Conservation (phyloP, 768 basidiomycete species). For the Leccinum subgranulosum region DNA sequence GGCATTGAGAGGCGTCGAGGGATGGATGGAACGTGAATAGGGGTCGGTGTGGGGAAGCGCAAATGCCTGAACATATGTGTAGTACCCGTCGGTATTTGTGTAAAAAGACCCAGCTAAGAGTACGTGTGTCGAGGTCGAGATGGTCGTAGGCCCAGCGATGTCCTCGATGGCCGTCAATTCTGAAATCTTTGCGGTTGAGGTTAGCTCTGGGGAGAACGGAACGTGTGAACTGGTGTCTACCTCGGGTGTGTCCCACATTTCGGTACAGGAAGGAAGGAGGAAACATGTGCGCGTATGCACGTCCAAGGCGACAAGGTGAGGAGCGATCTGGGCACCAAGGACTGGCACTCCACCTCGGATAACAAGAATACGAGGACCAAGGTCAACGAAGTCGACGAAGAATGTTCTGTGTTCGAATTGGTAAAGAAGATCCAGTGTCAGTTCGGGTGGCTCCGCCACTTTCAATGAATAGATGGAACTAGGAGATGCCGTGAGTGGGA, state of each 20-base stretch:
- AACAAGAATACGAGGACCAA: conserved; percentile 17
- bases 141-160: not conserved
- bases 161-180: not conserved
- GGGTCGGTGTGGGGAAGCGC: conserved; percentile 1
- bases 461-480: conserved; percentile 13
- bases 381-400: not conserved
- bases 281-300: conserved; percentile 10
- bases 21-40: not conserved
- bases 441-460: not conserved
- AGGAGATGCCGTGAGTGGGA: not conserved
- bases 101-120: conserved; percentile 8
- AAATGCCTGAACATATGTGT: conserved; percentile 13
- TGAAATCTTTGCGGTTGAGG: not conserved
- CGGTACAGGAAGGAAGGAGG: not conserved
- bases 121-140: conserved; percentile 23
- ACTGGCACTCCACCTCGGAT: not conserved
- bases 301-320: conserved; percentile 12
- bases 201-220: not conserved
- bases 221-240: not conserved
- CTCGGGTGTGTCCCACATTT: not conserved
- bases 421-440: conserved; percentile 11
- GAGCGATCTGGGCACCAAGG: not conserved
- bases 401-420: conserved; percentile 6
- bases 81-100: not conserved
- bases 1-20: not conserved